Base-by-base conservation (phyloP, 257 asterid species). In the Galeopsis tetrahit region DNA sequence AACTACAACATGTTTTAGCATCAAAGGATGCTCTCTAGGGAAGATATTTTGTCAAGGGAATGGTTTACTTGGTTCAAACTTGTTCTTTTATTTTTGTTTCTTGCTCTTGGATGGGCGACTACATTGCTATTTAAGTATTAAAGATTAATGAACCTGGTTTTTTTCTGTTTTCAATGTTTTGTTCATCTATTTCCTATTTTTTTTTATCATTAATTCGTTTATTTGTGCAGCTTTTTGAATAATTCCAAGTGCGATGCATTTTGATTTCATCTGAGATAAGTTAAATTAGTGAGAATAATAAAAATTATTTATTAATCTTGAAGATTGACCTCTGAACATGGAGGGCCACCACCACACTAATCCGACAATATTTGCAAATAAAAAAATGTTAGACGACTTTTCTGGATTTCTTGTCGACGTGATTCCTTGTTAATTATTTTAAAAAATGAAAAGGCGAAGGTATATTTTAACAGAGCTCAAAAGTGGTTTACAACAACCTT, bases 11-110 rank as follows among this genome's bases (percentile, higher is more conserved):
- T 33, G 13, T 46, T 33, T 38, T 66, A 79, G 75, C 69, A 44
- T 66, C 76, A 65, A 59, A 31, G 40, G 39, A 51, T 75, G 77
- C 61, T 71, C 64, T 58, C 61, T 74, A 56, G 79, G 70, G 42
- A 77, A 63, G 52, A 52, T 42, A 61, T 4, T 56, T 15, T 63
- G 48, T 36, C 71, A 56, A 69, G 57, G 52, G 34, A 65, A 43
- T 57, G 57, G 73, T 68, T 71, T 75, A 66, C 56, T 71, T 44
- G 69, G 68, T 55, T 68, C 63, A 52, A 63, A 40, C 53, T 66
- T 57, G 72, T 36, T 48, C 35, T 21, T 42, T 42, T 21, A 33
- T 31, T 38, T 68, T 52, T 34, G 39, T 51, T 7, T 42, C 32
- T 69, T 70, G 72, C 69, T 56, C 64, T 10, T 61, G 48, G 57